Conservation (phyloP, 345 rosid species). For the Kernera saxatilis region DNA sequence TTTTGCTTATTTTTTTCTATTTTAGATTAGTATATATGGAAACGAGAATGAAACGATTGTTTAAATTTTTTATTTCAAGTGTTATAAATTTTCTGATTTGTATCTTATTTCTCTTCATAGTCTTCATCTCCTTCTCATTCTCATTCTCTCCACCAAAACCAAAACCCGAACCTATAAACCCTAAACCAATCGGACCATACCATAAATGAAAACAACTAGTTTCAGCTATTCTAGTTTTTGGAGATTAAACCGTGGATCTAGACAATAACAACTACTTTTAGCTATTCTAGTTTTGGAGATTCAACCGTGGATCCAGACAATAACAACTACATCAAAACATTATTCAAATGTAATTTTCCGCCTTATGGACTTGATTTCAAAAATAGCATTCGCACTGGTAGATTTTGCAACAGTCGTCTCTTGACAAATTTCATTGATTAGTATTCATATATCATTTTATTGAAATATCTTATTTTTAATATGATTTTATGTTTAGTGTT, state of each 20-base stretch:
- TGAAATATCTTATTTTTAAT: background rate
- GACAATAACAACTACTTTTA: constrained; percentile 89
- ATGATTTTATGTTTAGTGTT: too few species aligned
- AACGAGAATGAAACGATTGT: too few species aligned
- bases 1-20: too few species aligned
- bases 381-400: constrained; percentile 55
- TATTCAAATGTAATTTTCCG: constrained; percentile 49
- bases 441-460: background rate
- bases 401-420: constrained; percentile 75
- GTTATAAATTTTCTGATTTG: too few species aligned
- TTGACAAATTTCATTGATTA: constrained; percentile 62
- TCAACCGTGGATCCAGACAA: constrained; percentile 90
- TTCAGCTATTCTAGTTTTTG: constrained; percentile 60
- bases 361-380: constrained; percentile 76
- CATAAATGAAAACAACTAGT: constrained; percentile 16
- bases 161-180: constrained; percentile 9
- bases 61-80: too few species aligned
- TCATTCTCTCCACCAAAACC: too few species aligned
- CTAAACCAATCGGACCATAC: background rate
- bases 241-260: constrained; percentile 88
- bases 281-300: constrained; percentile 67
- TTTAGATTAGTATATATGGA: too few species aligned
- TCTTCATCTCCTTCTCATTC: constrained; percentile 3
- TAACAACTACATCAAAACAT: constrained; percentile 52
- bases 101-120: constrained; percentile 15